These are phyloP conservation scores for Populus simonii DNA, from an alignment of 345 rosid species.

Conservation along the genomic window DNA sequence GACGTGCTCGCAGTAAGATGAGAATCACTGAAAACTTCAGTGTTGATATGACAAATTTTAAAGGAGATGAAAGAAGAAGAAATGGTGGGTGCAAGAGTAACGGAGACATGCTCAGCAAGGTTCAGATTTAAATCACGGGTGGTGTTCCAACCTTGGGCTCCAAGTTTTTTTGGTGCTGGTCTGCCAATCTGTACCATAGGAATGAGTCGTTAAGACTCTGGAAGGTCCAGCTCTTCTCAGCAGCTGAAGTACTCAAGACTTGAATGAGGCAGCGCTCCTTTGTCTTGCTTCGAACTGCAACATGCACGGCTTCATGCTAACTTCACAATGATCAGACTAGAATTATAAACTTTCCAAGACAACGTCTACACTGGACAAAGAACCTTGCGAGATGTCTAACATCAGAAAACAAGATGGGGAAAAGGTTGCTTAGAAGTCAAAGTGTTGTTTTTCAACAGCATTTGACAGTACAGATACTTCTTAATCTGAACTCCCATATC, in stretches of 20 bases:
- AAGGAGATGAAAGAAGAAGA: slow-evolving; percentile 9
- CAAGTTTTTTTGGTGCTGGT: not conserved
- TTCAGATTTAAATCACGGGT: not conserved
- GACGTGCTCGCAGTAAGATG: slow-evolving; percentile 30
- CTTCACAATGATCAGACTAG: not conserved
- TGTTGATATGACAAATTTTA: slow-evolving; percentile 2
- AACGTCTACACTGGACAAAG: not conserved
- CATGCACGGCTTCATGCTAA: not conserved
- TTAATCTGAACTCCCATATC: not conserved
- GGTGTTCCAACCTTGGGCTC: not conserved
- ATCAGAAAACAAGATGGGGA: not conserved
- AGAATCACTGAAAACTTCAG: slow-evolving; percentile 6
- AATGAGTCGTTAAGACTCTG: not conserved
- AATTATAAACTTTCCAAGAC: not conserved
- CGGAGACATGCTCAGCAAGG: not conserved
- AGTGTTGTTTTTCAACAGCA: not conserved
- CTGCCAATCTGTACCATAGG: not conserved
- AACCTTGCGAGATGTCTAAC: not conserved
- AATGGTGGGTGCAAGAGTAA: slow-evolving; percentile 11
- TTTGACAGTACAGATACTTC: slow-evolving; percentile 4
- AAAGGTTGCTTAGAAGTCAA: not conserved
- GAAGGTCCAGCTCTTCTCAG: not conserved
- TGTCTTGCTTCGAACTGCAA: not conserved
- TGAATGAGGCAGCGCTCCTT: not conserved
- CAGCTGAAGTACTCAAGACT: not conserved